Conservation (phyloP, 2,329 filamentous ascomycete genomes). For the Penicillium sp. region DNA sequence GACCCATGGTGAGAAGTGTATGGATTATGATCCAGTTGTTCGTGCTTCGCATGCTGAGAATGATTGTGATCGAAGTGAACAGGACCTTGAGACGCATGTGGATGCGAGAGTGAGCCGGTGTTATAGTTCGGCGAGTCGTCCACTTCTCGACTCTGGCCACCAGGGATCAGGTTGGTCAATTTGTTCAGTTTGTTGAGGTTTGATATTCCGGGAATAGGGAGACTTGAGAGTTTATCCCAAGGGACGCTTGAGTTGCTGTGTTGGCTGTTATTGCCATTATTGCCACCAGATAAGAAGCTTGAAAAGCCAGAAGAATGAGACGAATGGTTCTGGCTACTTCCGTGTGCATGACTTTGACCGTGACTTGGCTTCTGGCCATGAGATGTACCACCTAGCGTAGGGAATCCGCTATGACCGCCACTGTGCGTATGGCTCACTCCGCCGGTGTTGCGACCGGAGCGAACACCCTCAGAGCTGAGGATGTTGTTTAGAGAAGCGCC, state of each 20-base stretch:
- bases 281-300: conserved; percentile 11
- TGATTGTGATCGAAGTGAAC: too few relatives aligned
- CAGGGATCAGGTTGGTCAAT: conserved; percentile 32
- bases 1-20: too few relatives aligned
- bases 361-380: conserved; percentile 12
- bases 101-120: neutral
- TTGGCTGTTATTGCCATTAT: conserved; percentile 24
- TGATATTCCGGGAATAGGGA: conserved; percentile 36
- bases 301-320: conserved; percentile 20
- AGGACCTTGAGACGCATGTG: neutral
- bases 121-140: neutral
- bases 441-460: conserved; percentile 69
- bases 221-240: conserved; percentile 26
- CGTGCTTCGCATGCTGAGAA: too few relatives aligned
- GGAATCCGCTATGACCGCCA: conserved; percentile 25
- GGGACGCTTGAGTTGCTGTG: conserved; percentile 19
- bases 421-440: conserved; percentile 36
- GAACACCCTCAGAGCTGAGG: conserved; percentile 82
- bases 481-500: conserved; percentile 68
- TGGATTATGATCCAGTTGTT: too few relatives aligned
- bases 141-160: conserved; percentile 16
- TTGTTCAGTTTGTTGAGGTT: conserved; percentile 38
- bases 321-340: conserved; percentile 5
- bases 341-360: conserved; percentile 22
- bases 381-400: conserved; percentile 25